These are phyloP conservation scores for Saccharomycopsis capsularis DNA, from an alignment of 805 yeast genomes.

Conservation along the genomic window DNA sequence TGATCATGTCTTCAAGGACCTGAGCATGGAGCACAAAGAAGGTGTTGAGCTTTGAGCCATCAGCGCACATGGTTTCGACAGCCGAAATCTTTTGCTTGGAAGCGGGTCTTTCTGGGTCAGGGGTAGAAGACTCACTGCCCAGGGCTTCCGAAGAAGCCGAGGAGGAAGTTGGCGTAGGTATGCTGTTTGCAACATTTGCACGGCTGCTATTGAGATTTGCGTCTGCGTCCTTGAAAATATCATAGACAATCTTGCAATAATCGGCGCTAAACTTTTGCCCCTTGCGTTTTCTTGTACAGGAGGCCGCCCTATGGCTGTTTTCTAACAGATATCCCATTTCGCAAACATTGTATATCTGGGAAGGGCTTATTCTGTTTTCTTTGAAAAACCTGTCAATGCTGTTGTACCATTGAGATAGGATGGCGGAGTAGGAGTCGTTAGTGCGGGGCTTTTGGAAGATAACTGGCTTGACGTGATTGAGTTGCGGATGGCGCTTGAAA, in stretches of 20 bases:
- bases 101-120: background rate
- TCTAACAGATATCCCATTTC: conserved; percentile 7
- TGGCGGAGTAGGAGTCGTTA: conserved; percentile 7
- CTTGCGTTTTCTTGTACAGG: background rate
- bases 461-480: conserved; percentile 12
- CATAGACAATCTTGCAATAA: conserved; percentile 7
- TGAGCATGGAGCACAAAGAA: conserved; percentile 13
- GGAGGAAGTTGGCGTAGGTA: background rate
- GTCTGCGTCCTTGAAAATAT: conserved; percentile 7
- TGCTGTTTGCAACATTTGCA: background rate
- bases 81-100: conserved; percentile 1
- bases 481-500: conserved; percentile 18
- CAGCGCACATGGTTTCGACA: conserved; percentile 16
- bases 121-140: background rate
- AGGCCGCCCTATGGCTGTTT: too few relatives aligned
- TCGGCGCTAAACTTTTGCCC: background rate
- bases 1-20: conserved; percentile 5
- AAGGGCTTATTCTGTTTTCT: background rate
- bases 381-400: background rate
- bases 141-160: too few relatives aligned
- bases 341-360: conserved; percentile 12
- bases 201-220: background rate
- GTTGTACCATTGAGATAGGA: conserved; percentile 12
- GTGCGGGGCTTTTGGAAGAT: conserved; percentile 18
- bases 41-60: conserved; percentile 11